Conservation (phyloP, 2,329 filamentous ascomycete genomes). For the Pestalotiopsis sp. region DNA sequence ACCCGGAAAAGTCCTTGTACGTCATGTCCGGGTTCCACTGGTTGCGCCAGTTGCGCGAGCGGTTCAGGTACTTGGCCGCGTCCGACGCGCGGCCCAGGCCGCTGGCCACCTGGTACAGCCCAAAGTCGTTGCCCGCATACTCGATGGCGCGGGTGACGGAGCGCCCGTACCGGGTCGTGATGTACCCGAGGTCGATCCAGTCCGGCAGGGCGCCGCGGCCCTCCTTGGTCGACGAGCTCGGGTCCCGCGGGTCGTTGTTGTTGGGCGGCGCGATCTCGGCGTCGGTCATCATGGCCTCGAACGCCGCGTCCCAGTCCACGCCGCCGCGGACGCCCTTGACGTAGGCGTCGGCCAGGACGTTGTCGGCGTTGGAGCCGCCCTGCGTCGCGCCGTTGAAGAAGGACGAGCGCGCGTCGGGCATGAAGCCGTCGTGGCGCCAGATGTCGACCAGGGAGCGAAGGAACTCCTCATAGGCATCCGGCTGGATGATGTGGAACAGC, state of each 20-base stretch:
- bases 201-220: constrained; percentile 70
- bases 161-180: constrained; percentile 63
- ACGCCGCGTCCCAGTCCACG: constrained; percentile 67
- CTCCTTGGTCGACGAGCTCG: constrained; percentile 65
- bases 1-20: constrained; percentile 64
- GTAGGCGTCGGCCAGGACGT: constrained; percentile 72
- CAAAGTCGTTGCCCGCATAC: constrained; percentile 72
- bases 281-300: constrained; percentile 66
- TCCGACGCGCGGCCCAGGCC: constrained; percentile 56
- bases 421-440: constrained; percentile 65
- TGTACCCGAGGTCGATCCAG: constrained; percentile 67
- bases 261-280: constrained; percentile 65
- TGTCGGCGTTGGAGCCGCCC: constrained; percentile 72
- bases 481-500: constrained; percentile 67
- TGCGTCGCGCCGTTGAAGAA: constrained; percentile 72
- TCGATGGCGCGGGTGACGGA: constrained; percentile 68
- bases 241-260: constrained; percentile 59
- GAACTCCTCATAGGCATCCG: constrained; percentile 63
- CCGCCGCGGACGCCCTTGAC: constrained; percentile 66
- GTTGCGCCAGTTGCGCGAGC: constrained; percentile 71
- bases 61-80: constrained; percentile 60
- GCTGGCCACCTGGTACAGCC: constrained; percentile 64
- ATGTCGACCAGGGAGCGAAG: constrained; percentile 70
- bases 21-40: constrained; percentile 66
- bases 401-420: constrained; percentile 68